Base-by-base conservation (phyloP, 345 rosid species). In the Pistacia integerrima region DNA sequence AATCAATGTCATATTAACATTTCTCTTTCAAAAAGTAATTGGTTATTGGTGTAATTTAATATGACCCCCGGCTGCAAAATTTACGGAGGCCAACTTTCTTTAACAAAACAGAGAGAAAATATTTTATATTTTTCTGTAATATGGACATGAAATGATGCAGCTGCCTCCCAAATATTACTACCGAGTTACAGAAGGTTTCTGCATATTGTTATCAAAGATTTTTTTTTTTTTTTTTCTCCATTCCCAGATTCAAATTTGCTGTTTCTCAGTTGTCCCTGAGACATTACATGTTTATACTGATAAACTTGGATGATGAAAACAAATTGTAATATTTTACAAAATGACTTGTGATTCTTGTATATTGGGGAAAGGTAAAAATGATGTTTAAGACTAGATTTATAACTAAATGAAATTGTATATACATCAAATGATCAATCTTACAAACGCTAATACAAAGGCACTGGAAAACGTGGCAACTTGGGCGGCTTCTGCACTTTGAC, bases 371-470 rank as follows among this genome's bases (percentile, higher is more conserved):
- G 11, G 7, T 8, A 17, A 17, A 22, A 73, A 18, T 48, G n/a
- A 62, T 18, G 18, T 59, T 59, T 48, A 49, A 62, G 33, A 48
- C 64, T 56, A 14, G 33, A 52, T 65, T 44, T 67, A 1, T 12
- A 2, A 67, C 51, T 74, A 70, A 65, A 79, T 61, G 28, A 68
- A 36, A 58, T 70, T 75, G 28, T 80, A 78, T 82, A n/a, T 74
- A 79, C 78, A 80, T 64, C 66, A 77, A 61, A 52, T 38, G 49
- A 44, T 64, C 44, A 54, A 65, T 41, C 62, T 72, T 25, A 51
- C 80, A 83, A 90, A 56, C 35, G 60, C 82, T 86, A 92, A 83
- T 91, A 91, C 82, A 91, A 56, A 81, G 98, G 93, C 69, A 88
- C 90, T 3, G 94, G 91, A 59, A 87, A 73, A 59, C 85, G 88